Evolutionary conservation across 306 rosid genomes (phyloP), one percentile per base, ranked within the genome.

Genomic region (Quercus alba): DNA sequence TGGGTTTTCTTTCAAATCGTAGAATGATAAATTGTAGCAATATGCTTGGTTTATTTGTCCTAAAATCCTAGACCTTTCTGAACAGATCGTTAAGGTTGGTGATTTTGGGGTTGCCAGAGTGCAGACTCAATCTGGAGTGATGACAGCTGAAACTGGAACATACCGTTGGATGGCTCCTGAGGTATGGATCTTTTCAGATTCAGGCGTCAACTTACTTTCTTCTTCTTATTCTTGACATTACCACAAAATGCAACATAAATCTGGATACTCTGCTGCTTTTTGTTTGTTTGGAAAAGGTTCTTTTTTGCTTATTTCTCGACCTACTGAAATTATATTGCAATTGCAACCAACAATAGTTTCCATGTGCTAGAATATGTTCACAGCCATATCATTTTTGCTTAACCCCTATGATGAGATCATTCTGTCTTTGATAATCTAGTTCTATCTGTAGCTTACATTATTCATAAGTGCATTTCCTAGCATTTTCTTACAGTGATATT

Each of bases 101-200:
- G 99, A 96, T 91, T 96, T 96, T 90, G 99, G 99, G 79, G 99
- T 96, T 81, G 99, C 99, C 28, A 96, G 99, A 87, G 99, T 96
- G 81, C 97, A 93, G 85, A 77, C 87, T 71, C 97, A 93, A 64
- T 90, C 99, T 82, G 99, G 98, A 76, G 99, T 96, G 71, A 96
- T 96, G 99, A 96, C 99, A 51, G 99, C 99, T 82, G 98, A 96
- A 88, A 96, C 99, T 78, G 99, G 99, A 87, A 96, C 99, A 46
- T 96, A 93, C 87, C 99, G 99, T 70, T 96, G 99, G 99, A 96
- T 96, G 99, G 98, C 99, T 83, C 99, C 99, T 54, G 99, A 96
- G 96, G 99, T 96, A 88, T 81, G 78, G 68, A 64, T 72, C 68
- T 44, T 69, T 71, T 76, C 63, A 33, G 71, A 76, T 71, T 76